Conservation (phyloP, 805 yeast species). For the Komagataella ulmi region DNA sequence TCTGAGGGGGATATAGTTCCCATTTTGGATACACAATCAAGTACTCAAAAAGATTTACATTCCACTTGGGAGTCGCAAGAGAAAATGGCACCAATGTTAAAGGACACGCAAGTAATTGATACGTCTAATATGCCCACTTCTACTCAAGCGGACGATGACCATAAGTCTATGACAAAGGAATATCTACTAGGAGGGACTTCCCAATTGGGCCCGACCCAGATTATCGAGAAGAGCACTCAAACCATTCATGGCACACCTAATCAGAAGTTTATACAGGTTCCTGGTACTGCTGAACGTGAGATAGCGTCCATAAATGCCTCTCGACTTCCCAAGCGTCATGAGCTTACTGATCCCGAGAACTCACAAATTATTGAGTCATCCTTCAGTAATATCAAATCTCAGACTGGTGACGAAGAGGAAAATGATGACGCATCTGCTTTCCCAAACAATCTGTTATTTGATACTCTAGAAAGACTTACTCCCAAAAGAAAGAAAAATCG, state of each 20-base stretch:
- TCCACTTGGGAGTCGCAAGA: neutral
- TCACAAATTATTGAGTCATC: neutral
- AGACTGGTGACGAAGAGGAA: neutral
- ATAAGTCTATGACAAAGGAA: neutral
- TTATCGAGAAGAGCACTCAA: neutral
- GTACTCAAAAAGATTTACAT: neutral
- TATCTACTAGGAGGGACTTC: neutral
- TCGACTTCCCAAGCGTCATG: neutral
- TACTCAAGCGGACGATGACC: neutral
- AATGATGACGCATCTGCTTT: neutral
- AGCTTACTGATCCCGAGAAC: neutral
- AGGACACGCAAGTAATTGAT: neutral
- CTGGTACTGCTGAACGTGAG: neutral
- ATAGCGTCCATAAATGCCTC: neutral
- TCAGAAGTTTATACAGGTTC: neutral
- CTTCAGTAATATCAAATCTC: neutral
- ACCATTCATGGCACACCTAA: neutral
- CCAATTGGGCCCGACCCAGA: neutral
- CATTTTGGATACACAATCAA: neutral
- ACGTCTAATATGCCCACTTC: neutral
- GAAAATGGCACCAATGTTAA: neutral
- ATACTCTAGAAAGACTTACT: neutral
- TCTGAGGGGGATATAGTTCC: neutral
- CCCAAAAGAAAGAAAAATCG: neutral
- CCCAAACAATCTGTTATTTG: neutral